Evolutionary conservation across 2,329 filamentous ascomycete species (phyloP).

Genomic region (Curvularia lunata): DNA sequence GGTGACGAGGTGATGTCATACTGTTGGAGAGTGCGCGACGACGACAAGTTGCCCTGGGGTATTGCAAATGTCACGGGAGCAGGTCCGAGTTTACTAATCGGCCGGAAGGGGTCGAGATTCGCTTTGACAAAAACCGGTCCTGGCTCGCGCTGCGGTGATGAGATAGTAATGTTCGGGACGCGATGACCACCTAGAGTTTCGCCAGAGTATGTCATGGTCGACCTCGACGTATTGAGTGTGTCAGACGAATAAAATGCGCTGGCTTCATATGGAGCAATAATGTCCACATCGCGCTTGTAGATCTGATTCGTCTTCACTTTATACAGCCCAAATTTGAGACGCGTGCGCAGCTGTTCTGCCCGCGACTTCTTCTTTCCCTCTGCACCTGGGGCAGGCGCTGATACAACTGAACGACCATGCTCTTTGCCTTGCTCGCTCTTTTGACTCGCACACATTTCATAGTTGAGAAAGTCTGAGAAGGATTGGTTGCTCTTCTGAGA

Average conservation of each 20-base stretch:
- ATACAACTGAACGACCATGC: constrained; percentile 9
- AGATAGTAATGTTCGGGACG: constrained; percentile 41
- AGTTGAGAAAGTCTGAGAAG: constrained; percentile 58
- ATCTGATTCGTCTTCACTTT: constrained; percentile 77
- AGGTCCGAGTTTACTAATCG: constrained; percentile 42
- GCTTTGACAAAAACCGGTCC: constrained; percentile 38
- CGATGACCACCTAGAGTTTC: constrained; percentile 18
- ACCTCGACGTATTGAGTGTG: constrained; percentile 26
- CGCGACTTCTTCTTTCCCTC: constrained; percentile 54
- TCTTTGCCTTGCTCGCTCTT: constrained; percentile 31
- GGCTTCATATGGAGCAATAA: constrained; percentile 50
- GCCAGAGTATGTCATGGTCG: constrained; percentile 27
- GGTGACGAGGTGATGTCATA: constrained; percentile 41
- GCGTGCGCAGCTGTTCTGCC: constrained; percentile 69
- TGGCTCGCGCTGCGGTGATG: constrained; percentile 31
- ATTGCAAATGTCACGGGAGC: constrained; percentile 49
- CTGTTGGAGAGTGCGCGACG: constrained; percentile 46
- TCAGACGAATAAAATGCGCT: constrained; percentile 27
- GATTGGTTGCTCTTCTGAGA: constrained; percentile 49
- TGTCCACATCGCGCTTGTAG: constrained; percentile 65
- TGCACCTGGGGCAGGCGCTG: constrained; percentile 14
- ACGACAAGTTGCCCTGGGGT: constrained; percentile 35
- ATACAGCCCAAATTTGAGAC: constrained; percentile 75
- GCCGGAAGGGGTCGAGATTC: constrained; percentile 41
- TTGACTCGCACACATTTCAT: constrained; percentile 53